Evolutionary conservation across 2,329 filamentous ascomycete genomes (phyloP).

Genomic region (Rhexocercosporidium sp.): DNA sequence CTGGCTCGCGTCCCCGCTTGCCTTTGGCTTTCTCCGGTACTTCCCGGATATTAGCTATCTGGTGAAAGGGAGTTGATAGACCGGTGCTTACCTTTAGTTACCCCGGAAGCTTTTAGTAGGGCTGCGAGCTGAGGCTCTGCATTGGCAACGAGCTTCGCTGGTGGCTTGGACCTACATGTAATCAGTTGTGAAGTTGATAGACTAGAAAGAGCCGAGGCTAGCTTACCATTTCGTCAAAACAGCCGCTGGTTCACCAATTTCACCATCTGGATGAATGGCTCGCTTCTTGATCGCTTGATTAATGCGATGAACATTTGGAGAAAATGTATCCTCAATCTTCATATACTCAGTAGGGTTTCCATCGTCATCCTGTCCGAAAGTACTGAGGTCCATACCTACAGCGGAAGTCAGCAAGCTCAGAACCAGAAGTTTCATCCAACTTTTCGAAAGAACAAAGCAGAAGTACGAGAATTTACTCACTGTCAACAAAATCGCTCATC

Average conservation of each 20-base stretch:
- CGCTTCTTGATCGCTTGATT: conserved; percentile 84
- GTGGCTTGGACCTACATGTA: conserved; percentile 58
- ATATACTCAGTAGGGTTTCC: conserved; percentile 71
- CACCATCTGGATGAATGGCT: conserved; percentile 73
- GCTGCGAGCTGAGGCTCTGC: conserved; percentile 62
- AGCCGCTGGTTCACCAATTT: conserved; percentile 65
- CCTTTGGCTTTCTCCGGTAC: conserved; percentile 82
- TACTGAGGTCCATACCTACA: conserved; percentile 76
- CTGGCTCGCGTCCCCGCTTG: conserved; percentile 67
- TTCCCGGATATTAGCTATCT: conserved; percentile 42
- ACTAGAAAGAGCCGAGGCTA: neutral
- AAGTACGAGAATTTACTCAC: conserved; percentile 35
- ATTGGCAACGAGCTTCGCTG: conserved; percentile 66
- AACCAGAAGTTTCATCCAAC: neutral
- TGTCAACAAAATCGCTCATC: conserved; percentile 92
- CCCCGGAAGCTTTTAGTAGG: conserved; percentile 72
- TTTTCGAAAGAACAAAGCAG: neutral
- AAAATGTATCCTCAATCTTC: conserved; percentile 80
- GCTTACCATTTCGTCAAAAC: conserved; percentile 70
- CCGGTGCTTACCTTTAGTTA: conserved; percentile 73
- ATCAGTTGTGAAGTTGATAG: neutral
- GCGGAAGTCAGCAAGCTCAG: neutral
- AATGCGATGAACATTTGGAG: conserved; percentile 85
- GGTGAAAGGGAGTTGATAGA: neutral
- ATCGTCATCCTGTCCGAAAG: conserved; percentile 73